phyloP scores from a whole-genome alignment of 257 asterid genomes.

The Petrea volubilis region DNA sequence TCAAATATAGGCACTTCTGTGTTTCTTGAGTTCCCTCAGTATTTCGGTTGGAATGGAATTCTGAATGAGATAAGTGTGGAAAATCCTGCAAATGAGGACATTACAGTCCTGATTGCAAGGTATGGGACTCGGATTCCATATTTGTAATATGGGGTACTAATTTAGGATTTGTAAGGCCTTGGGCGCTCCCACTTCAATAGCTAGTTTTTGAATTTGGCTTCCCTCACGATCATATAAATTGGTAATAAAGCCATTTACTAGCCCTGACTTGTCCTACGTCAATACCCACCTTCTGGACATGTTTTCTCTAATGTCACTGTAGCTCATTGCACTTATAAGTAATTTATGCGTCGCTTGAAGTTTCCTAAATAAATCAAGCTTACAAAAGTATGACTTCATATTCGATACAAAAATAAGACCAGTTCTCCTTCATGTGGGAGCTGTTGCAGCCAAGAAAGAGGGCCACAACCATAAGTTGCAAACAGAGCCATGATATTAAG shows the following conservation, averaged over 20 bases:
- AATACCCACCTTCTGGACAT: background rate
- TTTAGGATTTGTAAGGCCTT: background rate
- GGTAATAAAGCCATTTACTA: no score
- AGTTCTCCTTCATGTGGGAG: no score
- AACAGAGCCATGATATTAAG: background rate
- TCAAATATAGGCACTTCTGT: background rate
- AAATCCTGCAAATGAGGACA: background rate
- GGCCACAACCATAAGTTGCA: no score
- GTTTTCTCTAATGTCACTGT: background rate
- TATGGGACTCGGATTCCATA: background rate
- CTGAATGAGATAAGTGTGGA: background rate
- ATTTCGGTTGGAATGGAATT: background rate
- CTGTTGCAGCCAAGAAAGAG: no score
- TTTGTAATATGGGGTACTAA: background rate
- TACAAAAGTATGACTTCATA: background rate
- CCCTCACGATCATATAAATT: no score
- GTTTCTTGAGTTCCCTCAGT: background rate
- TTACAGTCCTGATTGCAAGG: background rate
- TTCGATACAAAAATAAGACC: background rate
- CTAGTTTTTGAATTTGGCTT: no score
- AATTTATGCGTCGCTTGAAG: background rate
- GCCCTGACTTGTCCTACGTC: no score
- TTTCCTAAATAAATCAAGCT: background rate
- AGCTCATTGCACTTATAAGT: slow-evolving; percentile 7
- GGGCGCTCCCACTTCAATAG: background rate